phyloP scores from a whole-genome alignment of 495 filamentous ascomycete species.

The Aspergillus hancockii region DNA sequence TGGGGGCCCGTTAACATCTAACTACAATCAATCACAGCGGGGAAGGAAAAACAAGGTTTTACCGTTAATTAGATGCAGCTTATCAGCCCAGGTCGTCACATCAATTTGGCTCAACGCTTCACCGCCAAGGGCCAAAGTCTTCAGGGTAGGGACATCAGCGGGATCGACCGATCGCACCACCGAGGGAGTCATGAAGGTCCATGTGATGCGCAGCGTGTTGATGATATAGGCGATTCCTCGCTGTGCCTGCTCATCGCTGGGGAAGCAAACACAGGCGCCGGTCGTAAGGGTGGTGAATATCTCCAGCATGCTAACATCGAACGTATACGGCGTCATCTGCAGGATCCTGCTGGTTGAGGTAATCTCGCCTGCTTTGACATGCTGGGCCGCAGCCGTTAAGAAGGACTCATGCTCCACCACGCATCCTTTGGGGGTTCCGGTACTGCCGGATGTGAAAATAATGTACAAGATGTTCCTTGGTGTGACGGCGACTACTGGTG shows the following conservation, averaged over 20 bases:
- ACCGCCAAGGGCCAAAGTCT: conserved; percentile 12
- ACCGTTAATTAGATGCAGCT: conserved; percentile 19
- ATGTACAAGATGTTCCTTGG: conserved; percentile 36
- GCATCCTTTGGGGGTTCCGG: conserved; percentile 45
- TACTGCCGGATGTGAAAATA: conserved; percentile 50
- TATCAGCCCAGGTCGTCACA: conserved; percentile 10
- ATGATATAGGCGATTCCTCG: conserved; percentile 28
- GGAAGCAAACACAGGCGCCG: not conserved
- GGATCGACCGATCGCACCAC: conserved; percentile 34
- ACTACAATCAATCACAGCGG: not conserved
- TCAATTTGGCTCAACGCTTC: conserved; percentile 9
- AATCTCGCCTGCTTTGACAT: not conserved
- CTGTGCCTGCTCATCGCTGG: conserved; percentile 26
- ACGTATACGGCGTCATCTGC: not conserved
- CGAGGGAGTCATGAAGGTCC: conserved; percentile 42
- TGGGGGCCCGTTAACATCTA: not conserved
- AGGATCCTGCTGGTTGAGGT: not conserved
- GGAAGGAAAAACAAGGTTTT: not conserved
- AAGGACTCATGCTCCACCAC: not conserved
- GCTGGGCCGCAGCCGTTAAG: not conserved
- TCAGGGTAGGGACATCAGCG: conserved; percentile 22
- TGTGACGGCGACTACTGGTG: conserved; percentile 26
- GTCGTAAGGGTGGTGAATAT: not conserved
- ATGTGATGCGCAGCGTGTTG: conserved; percentile 26
- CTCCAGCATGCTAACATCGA: not conserved